Percentiles rank a stretch among this genome's conserved stretches.
phyloP scores from a whole-genome alignment of 2,329 filamentous ascomycete genomes.

The Tympanopsis confertula region DNA sequence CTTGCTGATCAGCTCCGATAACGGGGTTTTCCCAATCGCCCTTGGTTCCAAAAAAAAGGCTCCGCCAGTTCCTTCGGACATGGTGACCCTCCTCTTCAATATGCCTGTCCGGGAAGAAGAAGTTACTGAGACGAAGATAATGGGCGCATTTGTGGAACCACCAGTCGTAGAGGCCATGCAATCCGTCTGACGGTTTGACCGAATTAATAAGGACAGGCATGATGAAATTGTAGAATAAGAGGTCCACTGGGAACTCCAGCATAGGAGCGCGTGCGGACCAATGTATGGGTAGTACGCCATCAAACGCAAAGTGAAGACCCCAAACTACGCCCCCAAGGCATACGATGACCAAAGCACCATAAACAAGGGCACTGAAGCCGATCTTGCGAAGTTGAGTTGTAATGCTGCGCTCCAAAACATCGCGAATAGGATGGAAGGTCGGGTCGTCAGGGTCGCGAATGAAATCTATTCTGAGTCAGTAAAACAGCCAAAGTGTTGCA shows the following conservation, averaged over 20 bases:
- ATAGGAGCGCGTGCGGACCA: constrained; percentile 89
- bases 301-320: constrained; percentile 61
- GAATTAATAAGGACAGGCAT: constrained; percentile 78
- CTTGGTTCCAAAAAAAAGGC: constrained; percentile 32
- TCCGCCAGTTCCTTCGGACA: constrained; percentile 29
- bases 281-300: constrained; percentile 73
- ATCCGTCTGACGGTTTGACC: constrained; percentile 72
- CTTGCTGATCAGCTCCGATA: constrained; percentile 45
- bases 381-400: constrained; percentile 92
- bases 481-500: neutral
- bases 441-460: constrained; percentile 97
- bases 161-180: constrained; percentile 84
- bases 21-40: constrained; percentile 32
- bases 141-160: constrained; percentile 87
- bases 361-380: constrained; percentile 87
- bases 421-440: constrained; percentile 92
- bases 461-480: constrained; percentile 53
- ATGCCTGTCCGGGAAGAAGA: constrained; percentile 76
- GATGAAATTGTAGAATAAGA: constrained; percentile 93
- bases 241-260: constrained; percentile 84
- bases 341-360: constrained; percentile 81
- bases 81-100: constrained; percentile 71
- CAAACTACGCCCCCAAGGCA: constrained; percentile 94
- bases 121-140: constrained; percentile 71
- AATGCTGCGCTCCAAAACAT: constrained; percentile 87